These are phyloP conservation scores for Aspergillus tubingensis DNA, from an alignment of 2,329 filamentous ascomycete species.

Conservation along the genomic window DNA sequence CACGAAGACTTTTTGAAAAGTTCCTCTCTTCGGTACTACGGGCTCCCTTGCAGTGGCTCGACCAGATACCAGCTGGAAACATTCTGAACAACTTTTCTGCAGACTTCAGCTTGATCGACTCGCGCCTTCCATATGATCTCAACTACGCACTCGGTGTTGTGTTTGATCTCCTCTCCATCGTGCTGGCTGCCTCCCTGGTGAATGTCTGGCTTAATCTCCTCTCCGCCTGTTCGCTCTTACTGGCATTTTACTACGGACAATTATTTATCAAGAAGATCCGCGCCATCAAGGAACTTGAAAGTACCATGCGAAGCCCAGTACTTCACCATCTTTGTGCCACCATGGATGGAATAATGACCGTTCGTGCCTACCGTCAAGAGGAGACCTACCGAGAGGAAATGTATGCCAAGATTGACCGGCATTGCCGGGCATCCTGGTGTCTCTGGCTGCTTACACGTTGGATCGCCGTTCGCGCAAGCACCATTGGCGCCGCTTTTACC, in stretches of 20 bases:
- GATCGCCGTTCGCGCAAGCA: conserved; percentile 1
- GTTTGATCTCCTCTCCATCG: background rate
- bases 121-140: conserved; percentile 2
- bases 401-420: background rate
- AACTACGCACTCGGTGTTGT: conserved; percentile 4
- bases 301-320: background rate
- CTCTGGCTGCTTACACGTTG: conserved; percentile 5
- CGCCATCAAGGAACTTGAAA: conserved; percentile 3
- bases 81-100: conserved; percentile 5
- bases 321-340: conserved; percentile 5
- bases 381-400: background rate
- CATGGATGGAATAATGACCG: conserved; percentile 2
- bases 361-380: conserved; percentile 1
- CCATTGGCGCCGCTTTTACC: conserved; percentile 5
- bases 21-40: conserved; percentile 2
- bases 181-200: background rate
- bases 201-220: conserved; percentile 3
- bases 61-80: background rate
- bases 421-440: conserved; percentile 3
- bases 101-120: conserved; percentile 5
- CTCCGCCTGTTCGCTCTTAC: background rate
- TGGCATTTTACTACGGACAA: background rate
- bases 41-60: conserved; percentile 2
- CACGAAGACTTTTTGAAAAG: background rate
- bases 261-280: conserved; percentile 5